Evolutionary conservation across 768 basidiomycete genomes (phyloP).

Genomic region (Trametes coccinea): DNA sequence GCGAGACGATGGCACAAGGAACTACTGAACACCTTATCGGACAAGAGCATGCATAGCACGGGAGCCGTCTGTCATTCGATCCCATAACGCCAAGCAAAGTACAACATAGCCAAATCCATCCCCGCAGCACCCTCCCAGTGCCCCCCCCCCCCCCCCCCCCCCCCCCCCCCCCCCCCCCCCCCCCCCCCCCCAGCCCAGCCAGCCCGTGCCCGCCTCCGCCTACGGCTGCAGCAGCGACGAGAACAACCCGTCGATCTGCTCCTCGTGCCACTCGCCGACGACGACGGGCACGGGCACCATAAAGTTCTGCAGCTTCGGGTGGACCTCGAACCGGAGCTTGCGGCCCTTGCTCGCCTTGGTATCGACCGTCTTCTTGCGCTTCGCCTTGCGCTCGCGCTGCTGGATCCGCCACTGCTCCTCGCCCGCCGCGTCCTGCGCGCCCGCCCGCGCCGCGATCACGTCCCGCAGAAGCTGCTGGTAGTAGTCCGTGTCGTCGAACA

Average conservation of each 20-base stretch:
- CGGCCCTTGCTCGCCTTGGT: constrained; percentile 95
- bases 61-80: not conserved
- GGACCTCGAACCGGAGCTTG: constrained; percentile 91
- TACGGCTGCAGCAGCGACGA: constrained; percentile 65
- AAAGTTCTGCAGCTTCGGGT: constrained; percentile 96
- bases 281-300: constrained; percentile 81
- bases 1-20: too few relatives aligned
- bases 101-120: not conserved
- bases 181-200: too few relatives aligned
- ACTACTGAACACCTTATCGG: too few relatives aligned
- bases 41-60: too few relatives aligned
- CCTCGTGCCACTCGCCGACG: constrained; percentile 84
- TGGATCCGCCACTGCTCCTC: constrained; percentile 62
- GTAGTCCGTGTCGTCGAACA: constrained; percentile 90
- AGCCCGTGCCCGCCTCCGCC: not conserved
- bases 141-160: too few relatives aligned
- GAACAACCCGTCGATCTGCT: constrained; percentile 95
- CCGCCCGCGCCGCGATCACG: constrained; percentile 72
- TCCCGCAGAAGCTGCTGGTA: constrained; percentile 92
- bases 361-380: constrained; percentile 80
- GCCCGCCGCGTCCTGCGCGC: constrained; percentile 38
- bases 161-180: too few relatives aligned
- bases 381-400: constrained; percentile 70
- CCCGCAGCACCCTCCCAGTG: not conserved
- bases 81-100: constrained; percentile 2